phyloP scores from a whole-genome alignment of 1,284 basidiomycete species.

The Sphagnurus paluster region DNA sequence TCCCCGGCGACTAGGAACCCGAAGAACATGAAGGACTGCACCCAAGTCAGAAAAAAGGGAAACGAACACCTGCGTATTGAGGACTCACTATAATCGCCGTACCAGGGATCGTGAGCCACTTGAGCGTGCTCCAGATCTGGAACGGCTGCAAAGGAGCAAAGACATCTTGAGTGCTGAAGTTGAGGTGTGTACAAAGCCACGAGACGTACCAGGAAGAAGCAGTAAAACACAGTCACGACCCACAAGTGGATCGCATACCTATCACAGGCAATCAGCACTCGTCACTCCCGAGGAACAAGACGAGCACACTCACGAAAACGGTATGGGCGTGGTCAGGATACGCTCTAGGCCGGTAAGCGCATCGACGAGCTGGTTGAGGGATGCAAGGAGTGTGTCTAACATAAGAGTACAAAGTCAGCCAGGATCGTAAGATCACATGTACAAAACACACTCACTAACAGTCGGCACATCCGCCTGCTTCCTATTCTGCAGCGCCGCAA shows the following conservation, averaged over 20 bases:
- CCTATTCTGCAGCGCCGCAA: constrained; percentile 58
- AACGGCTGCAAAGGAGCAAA: constrained; percentile 49
- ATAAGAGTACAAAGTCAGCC: neutral
- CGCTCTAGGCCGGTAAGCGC: constrained; percentile 72
- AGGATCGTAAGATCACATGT: neutral
- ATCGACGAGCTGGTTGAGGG: constrained; percentile 63
- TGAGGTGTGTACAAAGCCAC: neutral
- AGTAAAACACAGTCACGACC: constrained; percentile 61
- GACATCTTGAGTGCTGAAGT: constrained; percentile 5
- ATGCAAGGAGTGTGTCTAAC: constrained; percentile 50
- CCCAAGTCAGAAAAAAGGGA: constrained; percentile 24
- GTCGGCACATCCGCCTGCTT: constrained; percentile 68
- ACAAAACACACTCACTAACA: constrained; percentile 43
- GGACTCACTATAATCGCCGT: constrained; percentile 42
- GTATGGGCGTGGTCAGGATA: constrained; percentile 79
- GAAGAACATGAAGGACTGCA: constrained; percentile 62
- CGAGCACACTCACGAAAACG: constrained; percentile 60
- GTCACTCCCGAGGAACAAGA: constrained; percentile 4
- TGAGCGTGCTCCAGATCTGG: constrained; percentile 61
- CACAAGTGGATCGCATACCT: constrained; percentile 69
- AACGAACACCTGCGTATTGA: neutral
- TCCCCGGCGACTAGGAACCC: constrained; percentile 70
- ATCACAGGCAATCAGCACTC: neutral
- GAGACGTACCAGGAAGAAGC: constrained; percentile 49
- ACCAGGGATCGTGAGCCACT: constrained; percentile 68